Conservation (phyloP, 257 asterid species). For the Solanum tacnaense region DNA sequence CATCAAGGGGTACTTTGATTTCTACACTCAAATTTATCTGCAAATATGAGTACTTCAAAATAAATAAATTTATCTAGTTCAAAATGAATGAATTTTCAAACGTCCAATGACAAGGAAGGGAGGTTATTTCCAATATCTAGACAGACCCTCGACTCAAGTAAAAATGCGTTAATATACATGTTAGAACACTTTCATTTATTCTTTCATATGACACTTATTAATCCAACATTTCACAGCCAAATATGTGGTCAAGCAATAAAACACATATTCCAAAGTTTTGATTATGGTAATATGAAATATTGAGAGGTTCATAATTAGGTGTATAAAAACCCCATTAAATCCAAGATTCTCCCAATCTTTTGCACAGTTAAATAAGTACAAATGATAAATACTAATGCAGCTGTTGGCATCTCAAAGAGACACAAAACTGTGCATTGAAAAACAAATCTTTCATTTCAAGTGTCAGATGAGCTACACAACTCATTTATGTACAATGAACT, state of each 20-base stretch:
- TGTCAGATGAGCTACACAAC: background rate
- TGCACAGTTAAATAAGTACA: background rate
- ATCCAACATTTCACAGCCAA: no score
- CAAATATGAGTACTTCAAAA: background rate
- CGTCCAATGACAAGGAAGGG: no score
- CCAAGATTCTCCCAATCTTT: background rate
- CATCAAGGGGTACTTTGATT: background rate
- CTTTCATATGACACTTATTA: no score
- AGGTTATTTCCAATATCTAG: no score
- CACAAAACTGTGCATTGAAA: background rate
- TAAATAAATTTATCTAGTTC: no score
- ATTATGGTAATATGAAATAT: background rate
- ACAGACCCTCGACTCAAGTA: no score
- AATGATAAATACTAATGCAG: background rate
- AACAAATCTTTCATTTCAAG: background rate
- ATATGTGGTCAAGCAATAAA: background rate
- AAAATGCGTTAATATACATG: no score
- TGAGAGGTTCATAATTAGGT: background rate
- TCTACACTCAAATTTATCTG: background rate
- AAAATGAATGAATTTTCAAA: no score
- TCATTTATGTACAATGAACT: background rate
- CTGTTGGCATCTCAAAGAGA: background rate
- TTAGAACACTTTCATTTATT: no score
- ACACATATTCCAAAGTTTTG: background rate
- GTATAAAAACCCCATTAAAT: background rate